Base-by-base conservation (phyloP, 805 yeast genomes). In the Yamadazyma tumulicola region DNA sequence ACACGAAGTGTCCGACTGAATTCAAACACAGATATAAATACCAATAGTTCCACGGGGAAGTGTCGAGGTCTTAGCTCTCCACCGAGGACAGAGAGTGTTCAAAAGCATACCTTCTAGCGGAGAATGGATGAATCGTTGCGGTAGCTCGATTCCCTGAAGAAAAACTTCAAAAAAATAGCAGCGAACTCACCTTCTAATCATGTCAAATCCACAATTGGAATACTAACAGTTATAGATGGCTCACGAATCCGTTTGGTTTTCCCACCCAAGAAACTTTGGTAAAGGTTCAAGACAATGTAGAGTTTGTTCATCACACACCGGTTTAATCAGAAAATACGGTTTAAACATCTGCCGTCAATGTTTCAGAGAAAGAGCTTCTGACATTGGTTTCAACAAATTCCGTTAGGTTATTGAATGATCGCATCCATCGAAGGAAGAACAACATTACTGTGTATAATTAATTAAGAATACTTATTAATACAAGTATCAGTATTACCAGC, bases 261-360 rank as follows among this genome's bases (percentile, higher is more conserved):
- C 97, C 72, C 98, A 93, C 95, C 98, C 99, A 82, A 87, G 97
- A 86, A 89, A 85, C 77, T 91, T 79, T 88, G 98, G 98, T 76
- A 93, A 93, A 86, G 99, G 99, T 78, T 85, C 97, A 65, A 95
- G 99, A 80, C 93, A 86, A 79, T 93, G 97, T 81, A 93, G 97
- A 75, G 89, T 91, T 80, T 87, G 96, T 72, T 79, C 95, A 63
- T 86, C 97, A 74, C 97, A 91, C 89, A 73, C 86, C 61, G 97
- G 97, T 81, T 85, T 93, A 73, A 86, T 93, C 82, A 91, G 99
- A 87, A 93, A 93, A 81, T 93, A 93, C 93, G 98, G 95, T 67
- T 78, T 93, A 68, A 83, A 88, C 89, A 81, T 93, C 81, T 91
- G 97, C 79, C 95, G 99, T 85, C 99, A 93, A 81, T 91, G 96